Conservation (phyloP, 2,329 filamentous ascomycete genomes). For the Scortechinia acanthostroma region DNA sequence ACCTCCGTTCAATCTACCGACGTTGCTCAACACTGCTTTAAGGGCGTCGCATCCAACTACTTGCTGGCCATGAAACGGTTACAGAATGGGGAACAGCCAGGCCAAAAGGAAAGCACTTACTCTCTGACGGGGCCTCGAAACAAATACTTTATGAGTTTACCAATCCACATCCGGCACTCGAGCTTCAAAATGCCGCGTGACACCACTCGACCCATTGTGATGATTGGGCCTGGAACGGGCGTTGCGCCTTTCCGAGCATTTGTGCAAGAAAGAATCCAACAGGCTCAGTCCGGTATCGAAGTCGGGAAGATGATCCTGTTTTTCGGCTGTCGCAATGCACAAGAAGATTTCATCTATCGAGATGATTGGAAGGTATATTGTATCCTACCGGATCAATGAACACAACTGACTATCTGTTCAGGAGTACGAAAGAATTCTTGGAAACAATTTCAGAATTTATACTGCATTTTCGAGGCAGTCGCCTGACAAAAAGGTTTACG, state of each 20-base stretch:
- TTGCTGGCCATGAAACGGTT: conserved; percentile 91
- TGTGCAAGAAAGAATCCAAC: conserved; percentile 83
- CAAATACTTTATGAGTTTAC: conserved; percentile 93
- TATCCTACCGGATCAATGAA: background rate
- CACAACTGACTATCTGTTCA: conserved; percentile 27
- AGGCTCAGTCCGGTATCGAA: conserved; percentile 70
- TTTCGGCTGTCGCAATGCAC: conserved; percentile 82
- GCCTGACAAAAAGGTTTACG: conserved; percentile 73
- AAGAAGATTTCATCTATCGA: conserved; percentile 89
- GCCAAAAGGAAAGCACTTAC: conserved; percentile 79
- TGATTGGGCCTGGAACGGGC: conserved; percentile 92
- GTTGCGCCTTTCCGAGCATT: conserved; percentile 95
- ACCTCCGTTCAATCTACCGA: conserved; percentile 82
- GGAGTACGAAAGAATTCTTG: conserved; percentile 77
- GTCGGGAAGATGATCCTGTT: conserved; percentile 87
- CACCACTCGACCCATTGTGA: conserved; percentile 85
- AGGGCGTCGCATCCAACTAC: conserved; percentile 95
- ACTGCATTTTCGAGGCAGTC: conserved; percentile 91
- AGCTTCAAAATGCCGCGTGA: conserved; percentile 99
- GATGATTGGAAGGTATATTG: conserved; percentile 81
- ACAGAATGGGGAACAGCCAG: conserved; percentile 82
- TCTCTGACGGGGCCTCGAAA: conserved; percentile 82
- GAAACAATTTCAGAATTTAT: conserved; percentile 82
- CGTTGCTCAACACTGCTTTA: conserved; percentile 71
- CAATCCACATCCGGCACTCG: conserved; percentile 91